Percentiles rank a stretch among this genome's conserved stretches.
Conservation (phyloP, 225 moss, liverwort and hornwort species). For the Lunularia cruciata region DNA sequence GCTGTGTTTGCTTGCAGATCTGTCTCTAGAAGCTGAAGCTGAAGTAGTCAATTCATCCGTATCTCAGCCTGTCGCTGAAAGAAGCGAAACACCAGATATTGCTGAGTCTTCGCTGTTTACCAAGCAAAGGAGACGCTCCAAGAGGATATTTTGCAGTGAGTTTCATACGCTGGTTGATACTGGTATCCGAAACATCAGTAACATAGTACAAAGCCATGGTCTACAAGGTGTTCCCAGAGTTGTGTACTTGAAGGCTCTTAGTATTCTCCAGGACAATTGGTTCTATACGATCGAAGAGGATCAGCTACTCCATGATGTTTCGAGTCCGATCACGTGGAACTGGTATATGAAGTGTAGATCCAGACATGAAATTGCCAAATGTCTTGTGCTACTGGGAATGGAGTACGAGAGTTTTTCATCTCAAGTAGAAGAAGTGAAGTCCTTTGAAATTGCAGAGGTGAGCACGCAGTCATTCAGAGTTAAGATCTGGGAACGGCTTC, state of each 20-base stretch:
- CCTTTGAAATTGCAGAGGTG: conserved; percentile 10
- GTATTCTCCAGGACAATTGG: conserved; percentile 28
- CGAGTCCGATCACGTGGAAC: not conserved
- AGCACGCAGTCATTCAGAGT: conserved; percentile 23
- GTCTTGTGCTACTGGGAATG: conserved; percentile 41
- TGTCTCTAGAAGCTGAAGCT: conserved; percentile 11
- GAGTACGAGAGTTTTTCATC: not conserved
- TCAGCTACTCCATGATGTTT: not conserved
- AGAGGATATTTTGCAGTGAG: conserved; percentile 21
- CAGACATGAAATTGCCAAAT: conserved; percentile 38
- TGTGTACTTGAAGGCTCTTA: conserved; percentile 12
- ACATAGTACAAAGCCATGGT: conserved; percentile 13
- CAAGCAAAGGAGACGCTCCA: too few relatives aligned
- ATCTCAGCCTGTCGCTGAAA: not conserved
- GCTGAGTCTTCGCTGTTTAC: not conserved
- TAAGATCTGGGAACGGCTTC: conserved; percentile 38
- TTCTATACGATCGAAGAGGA: conserved; percentile 18
- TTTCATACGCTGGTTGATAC: conserved; percentile 16
- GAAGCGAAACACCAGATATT: not conserved
- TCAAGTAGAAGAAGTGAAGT: conserved; percentile 5
- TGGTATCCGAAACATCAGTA: conserved; percentile 20
- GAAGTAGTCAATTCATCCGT: not conserved
- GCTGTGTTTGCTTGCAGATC: conserved; percentile 54
- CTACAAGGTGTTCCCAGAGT: conserved; percentile 9
- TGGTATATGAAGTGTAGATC: not conserved